A percentile compares a stretch with the other conserved stretches of the same genome.
Evolutionary conservation across 768 basidiomycete genomes (phyloP).

Genomic region (Jaapia argillacea): DNA sequence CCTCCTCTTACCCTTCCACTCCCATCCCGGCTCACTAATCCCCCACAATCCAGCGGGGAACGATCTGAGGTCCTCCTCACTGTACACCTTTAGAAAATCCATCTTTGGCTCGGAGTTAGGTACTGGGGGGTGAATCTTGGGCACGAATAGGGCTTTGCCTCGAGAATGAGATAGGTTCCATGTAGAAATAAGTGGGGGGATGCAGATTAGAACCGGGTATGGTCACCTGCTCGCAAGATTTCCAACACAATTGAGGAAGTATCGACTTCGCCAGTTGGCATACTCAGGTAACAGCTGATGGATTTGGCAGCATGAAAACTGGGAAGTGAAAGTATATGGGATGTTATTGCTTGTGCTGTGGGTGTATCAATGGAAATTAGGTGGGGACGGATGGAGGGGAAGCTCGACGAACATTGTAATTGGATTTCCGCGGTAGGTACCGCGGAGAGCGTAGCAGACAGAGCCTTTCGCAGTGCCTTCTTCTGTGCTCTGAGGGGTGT

Average conservation of each 20-base stretch:
- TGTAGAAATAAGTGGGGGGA: slow-evolving; percentile 1
- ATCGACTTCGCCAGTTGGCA: slow-evolving; percentile 64
- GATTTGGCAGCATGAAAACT: slow-evolving; percentile 37
- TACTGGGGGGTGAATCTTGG: slow-evolving; percentile 39
- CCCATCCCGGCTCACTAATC: slow-evolving; percentile 52
- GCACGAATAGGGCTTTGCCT: slow-evolving; percentile 66
- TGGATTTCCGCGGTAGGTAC: slow-evolving; percentile 36
- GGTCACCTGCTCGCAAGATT: slow-evolving; percentile 43
- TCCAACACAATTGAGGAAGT: slow-evolving; percentile 41
- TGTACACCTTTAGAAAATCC: slow-evolving; percentile 59
- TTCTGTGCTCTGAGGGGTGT: slow-evolving; percentile 39
- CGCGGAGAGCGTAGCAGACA: slow-evolving; percentile 32
- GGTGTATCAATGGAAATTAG: slow-evolving; percentile 3
- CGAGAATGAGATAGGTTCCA: slow-evolving; percentile 1
- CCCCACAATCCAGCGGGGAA: slow-evolving; percentile 64
- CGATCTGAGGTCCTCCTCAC: slow-evolving; percentile 42
- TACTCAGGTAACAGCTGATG: slow-evolving; percentile 72
- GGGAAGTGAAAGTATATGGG: slow-evolving; percentile 37
- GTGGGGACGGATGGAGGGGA: no score
- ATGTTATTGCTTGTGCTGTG: slow-evolving; percentile 36
- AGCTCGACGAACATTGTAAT: slow-evolving; percentile 50
- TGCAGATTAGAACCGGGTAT: not conserved
- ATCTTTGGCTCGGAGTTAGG: slow-evolving; percentile 34
- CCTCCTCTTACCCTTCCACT: slow-evolving; percentile 35
- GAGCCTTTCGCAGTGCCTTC: slow-evolving; percentile 38